These are phyloP conservation scores for Porpolomopsis calyptriformis DNA, from an alignment of 768 basidiomycete genomes.

Conservation along the genomic window DNA sequence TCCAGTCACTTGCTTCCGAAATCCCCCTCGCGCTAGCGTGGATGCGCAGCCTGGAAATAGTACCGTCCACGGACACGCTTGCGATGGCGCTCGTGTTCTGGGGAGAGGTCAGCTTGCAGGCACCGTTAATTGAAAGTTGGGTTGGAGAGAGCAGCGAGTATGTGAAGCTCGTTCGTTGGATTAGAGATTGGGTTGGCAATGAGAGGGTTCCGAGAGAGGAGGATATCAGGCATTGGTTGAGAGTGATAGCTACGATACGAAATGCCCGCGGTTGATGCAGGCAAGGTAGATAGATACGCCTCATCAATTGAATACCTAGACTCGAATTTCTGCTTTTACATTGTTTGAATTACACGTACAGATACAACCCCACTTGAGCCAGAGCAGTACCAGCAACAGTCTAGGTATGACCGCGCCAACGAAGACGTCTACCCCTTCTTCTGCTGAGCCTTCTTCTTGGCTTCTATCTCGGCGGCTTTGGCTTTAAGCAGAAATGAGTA, in stretches of 20 bases:
- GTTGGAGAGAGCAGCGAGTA: slow-evolving; percentile 33
- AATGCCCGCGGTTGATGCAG: not conserved
- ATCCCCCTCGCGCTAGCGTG: slow-evolving; percentile 61
- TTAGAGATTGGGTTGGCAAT: slow-evolving; percentile 48
- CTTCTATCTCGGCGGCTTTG: slow-evolving; percentile 52
- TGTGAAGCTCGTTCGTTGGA: slow-evolving; percentile 37
- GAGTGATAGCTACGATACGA: slow-evolving; percentile 23
- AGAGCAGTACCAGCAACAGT: too few relatives aligned
- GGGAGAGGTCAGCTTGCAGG: slow-evolving; percentile 55
- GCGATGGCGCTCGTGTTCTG: slow-evolving; percentile 58
- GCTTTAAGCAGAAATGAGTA: slow-evolving; percentile 26
- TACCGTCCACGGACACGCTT: slow-evolving; percentile 45
- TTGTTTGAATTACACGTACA: not conserved
- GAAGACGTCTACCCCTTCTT: slow-evolving; percentile 11
- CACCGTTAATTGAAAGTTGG: slow-evolving; percentile 45
- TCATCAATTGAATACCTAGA: too few relatives aligned
- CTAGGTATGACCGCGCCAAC: too few relatives aligned
- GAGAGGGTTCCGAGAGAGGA: slow-evolving; percentile 31
- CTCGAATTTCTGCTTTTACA: too few relatives aligned
- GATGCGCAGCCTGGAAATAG: slow-evolving; percentile 53
- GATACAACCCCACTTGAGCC: not conserved
- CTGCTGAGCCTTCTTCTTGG: slow-evolving; percentile 43
- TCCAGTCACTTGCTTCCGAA: slow-evolving; percentile 38
- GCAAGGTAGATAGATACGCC: too few relatives aligned
- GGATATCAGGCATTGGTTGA: slow-evolving; percentile 25